Percentiles rank a stretch among this genome's conserved stretches.
Conservation (phyloP, 2,329 filamentous ascomycete species). For the Colletotrichum caudatum region DNA sequence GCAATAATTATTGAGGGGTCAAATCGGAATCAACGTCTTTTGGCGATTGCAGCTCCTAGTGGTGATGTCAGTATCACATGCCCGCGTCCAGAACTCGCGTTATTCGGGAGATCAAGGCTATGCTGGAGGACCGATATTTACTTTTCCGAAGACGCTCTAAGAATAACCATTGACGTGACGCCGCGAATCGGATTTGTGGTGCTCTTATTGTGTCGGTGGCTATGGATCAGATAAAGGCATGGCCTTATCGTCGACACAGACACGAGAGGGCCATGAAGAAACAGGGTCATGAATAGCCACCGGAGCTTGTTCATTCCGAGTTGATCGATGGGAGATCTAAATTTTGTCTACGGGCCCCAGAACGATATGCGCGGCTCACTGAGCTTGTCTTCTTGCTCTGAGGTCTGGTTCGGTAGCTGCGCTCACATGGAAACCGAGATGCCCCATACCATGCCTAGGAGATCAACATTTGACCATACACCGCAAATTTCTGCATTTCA, state of each 20-base stretch:
- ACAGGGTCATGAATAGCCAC: neutral
- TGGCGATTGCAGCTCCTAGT: too few relatives aligned
- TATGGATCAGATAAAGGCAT: neutral
- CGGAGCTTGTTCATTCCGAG: neutral
- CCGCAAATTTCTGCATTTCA: too few relatives aligned
- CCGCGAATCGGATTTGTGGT: neutral
- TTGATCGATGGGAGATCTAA: neutral
- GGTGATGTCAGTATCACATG: too few relatives aligned
- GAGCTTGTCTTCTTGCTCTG: neutral
- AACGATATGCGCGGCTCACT: neutral
- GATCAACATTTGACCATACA: neutral
- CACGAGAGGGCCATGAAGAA: neutral
- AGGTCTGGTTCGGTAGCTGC: neutral
- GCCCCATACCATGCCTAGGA: conserved; percentile 15
- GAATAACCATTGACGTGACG: neutral
- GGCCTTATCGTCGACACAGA: neutral
- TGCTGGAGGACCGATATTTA: neutral
- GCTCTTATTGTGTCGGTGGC: neutral
- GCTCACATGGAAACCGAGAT: conserved; percentile 14
- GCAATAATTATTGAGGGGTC: too few relatives aligned
- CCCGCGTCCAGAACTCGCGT: too few relatives aligned
- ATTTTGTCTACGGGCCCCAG: neutral
- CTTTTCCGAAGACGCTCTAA: accelerated
- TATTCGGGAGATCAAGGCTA: too few relatives aligned
- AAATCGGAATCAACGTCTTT: too few relatives aligned